A percentile compares a stretch with the other conserved stretches of the same genome.
Evolutionary conservation across 2,329 filamentous ascomycete genomes (phyloP).

Genomic region (Aspergillus hortae): DNA sequence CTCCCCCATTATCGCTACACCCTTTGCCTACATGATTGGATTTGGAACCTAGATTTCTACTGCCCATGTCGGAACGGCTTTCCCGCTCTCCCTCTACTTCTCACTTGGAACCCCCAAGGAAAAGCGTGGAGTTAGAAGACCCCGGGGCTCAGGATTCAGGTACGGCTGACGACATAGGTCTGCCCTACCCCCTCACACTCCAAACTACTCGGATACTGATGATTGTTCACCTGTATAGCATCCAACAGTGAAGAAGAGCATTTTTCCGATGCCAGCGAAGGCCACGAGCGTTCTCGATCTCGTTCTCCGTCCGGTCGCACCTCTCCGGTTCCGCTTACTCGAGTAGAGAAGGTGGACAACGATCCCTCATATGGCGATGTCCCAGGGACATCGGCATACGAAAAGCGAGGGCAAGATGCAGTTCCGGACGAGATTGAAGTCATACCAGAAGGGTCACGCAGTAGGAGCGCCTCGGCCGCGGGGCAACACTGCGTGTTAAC

Average conservation of each 20-base stretch:
- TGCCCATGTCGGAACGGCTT: conserved; percentile 36
- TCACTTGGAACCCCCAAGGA: conserved; percentile 51
- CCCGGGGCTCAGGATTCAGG: conserved; percentile 55
- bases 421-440: conserved; percentile 63
- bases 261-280: conserved; percentile 65
- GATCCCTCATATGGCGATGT: conserved; percentile 58
- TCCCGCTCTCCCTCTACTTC: conserved; percentile 37
- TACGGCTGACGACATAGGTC: conserved; percentile 24
- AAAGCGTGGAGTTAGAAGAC: conserved; percentile 55
- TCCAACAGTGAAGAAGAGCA: conserved; percentile 58
- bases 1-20: conserved; percentile 7
- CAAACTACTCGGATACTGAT: conserved; percentile 2
- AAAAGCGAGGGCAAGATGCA: conserved; percentile 56
- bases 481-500: conserved; percentile 45
- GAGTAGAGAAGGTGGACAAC: conserved; percentile 61
- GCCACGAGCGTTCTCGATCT: conserved; percentile 35
- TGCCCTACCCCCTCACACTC: not conserved
- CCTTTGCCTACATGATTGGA: conserved; percentile 20
- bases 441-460: conserved; percentile 44
- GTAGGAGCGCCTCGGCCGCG: conserved; percentile 40
- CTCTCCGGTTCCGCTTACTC: conserved; percentile 58
- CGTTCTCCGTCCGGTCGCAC: conserved; percentile 39
- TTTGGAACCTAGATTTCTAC: conserved; percentile 8
- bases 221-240: conserved; percentile 20
- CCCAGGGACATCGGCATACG: conserved; percentile 59